These are phyloP conservation scores for Leccinum broughii DNA, from an alignment of 768 basidiomycete species.

Conservation along the genomic window DNA sequence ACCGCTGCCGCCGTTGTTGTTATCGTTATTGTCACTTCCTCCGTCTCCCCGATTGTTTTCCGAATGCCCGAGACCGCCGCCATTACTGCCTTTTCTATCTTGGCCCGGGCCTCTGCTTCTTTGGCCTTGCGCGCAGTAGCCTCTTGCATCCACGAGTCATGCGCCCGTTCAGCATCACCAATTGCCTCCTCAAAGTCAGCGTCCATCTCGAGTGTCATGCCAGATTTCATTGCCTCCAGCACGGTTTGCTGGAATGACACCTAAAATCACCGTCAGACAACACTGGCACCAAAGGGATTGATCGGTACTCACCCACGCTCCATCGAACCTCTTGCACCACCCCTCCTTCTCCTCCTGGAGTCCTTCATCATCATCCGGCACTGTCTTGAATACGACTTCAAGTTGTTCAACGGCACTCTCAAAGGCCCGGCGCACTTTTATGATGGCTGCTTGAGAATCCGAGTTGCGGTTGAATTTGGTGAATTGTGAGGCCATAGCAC, in stretches of 20 bases:
- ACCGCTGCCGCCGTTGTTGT: too few relatives aligned
- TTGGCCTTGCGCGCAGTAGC: too few relatives aligned
- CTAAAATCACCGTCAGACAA: background rate
- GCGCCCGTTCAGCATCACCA: background rate
- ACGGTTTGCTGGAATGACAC: background rate
- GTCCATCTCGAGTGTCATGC: too few relatives aligned
- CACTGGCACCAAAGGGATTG: background rate
- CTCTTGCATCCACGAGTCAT: background rate
- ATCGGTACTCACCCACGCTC: background rate
- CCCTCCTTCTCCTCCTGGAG: background rate
- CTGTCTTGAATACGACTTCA: background rate
- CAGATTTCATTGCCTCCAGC: too few relatives aligned
- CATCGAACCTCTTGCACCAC: background rate
- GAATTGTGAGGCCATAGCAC: background rate
- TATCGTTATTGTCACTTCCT: too few relatives aligned
- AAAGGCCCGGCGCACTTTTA: background rate
- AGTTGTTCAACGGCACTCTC: background rate
- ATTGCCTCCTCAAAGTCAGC: too few relatives aligned
- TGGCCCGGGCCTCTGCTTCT: too few relatives aligned
- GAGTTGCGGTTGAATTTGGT: background rate
- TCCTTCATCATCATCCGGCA: background rate
- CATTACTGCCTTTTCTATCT: background rate
- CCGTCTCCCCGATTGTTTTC: too few relatives aligned
- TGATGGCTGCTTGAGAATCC: background rate
- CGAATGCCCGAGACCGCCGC: too few relatives aligned